Percentiles rank a stretch among this genome's conserved stretches.
Evolutionary conservation across 2,329 filamentous ascomycete genomes (phyloP).

Genomic region (Pseudogymnoascus sp.): DNA sequence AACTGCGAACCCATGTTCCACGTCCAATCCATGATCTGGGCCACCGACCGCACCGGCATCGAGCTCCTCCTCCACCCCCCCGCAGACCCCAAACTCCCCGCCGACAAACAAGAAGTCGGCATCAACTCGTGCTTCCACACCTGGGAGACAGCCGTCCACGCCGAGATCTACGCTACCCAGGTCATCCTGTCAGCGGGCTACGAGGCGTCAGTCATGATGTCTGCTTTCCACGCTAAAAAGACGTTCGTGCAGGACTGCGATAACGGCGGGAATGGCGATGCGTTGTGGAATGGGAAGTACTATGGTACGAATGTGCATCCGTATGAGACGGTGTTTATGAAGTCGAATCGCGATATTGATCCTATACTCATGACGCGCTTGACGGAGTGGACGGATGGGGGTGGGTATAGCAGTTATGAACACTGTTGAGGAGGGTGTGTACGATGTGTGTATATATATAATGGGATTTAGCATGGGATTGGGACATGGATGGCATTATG

Average conservation of each 20-base stretch:
- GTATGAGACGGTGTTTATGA: slow-evolving; percentile 23
- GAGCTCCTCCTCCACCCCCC: slow-evolving; percentile 21
- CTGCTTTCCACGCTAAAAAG: slow-evolving; percentile 17
- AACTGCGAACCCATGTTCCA: slow-evolving; percentile 22
- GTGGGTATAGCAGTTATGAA: slow-evolving; percentile 23
- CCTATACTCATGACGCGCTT: slow-evolving; percentile 15
- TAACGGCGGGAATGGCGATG: slow-evolving; percentile 16
- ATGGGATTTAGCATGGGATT: background rate
- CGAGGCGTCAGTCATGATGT: slow-evolving; percentile 22
- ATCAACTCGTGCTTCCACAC: slow-evolving; percentile 23
- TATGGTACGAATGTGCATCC: slow-evolving; percentile 23
- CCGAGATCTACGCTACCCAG: slow-evolving; percentile 19
- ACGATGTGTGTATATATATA: background rate
- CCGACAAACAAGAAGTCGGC: slow-evolving; percentile 12
- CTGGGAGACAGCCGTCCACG: slow-evolving; percentile 17
- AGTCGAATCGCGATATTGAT: slow-evolving; percentile 22
- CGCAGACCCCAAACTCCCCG: slow-evolving; percentile 12
- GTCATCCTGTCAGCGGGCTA: slow-evolving; percentile 21
- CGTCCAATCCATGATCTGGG: slow-evolving; percentile 26
- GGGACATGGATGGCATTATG: background rate
- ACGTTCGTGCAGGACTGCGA: slow-evolving; percentile 12
- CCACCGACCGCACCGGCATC: slow-evolving; percentile 20
- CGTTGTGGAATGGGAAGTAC: slow-evolving; percentile 18
- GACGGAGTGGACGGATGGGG: slow-evolving; percentile 18
- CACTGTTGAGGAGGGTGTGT: slow-evolving; percentile 14